Evolutionary conservation across 2,329 filamentous ascomycete species (phyloP).

Genomic region (Scedosporium dehoogii): DNA sequence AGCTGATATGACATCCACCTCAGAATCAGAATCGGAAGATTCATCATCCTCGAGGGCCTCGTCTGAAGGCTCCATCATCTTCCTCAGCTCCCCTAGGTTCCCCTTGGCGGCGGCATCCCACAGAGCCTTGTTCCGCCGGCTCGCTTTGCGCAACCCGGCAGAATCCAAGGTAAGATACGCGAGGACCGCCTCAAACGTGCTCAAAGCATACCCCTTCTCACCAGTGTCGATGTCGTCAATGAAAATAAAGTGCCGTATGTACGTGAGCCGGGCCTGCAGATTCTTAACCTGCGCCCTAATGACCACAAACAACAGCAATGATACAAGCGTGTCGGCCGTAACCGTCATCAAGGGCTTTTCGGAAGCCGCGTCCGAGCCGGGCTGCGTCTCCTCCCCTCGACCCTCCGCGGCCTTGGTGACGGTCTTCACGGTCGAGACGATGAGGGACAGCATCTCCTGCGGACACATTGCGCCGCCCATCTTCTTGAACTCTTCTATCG

Average conservation of each 20-base stretch:
- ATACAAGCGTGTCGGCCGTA: slow-evolving; percentile 87
- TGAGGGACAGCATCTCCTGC: slow-evolving; percentile 77
- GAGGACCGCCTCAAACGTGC: slow-evolving; percentile 89
- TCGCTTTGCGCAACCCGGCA: slow-evolving; percentile 69
- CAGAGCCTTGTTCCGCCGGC: slow-evolving; percentile 71
- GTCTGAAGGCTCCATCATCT: slow-evolving; percentile 65
- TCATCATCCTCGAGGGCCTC: slow-evolving; percentile 31
- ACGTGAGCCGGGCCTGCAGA: slow-evolving; percentile 79
- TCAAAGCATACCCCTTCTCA: slow-evolving; percentile 91
- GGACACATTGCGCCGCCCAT: slow-evolving; percentile 69
- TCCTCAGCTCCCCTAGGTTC: slow-evolving; percentile 62
- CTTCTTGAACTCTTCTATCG: slow-evolving; percentile 81
- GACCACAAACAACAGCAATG: slow-evolving; percentile 80
- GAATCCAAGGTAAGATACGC: slow-evolving; percentile 81
- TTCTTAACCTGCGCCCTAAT: slow-evolving; percentile 84
- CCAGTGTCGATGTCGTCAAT: slow-evolving; percentile 95
- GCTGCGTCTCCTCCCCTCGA: background rate
- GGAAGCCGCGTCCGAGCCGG: slow-evolving; percentile 35
- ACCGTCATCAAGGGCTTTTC: slow-evolving; percentile 51
- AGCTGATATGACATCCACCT: slow-evolving; percentile 3
- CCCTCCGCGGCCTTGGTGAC: slow-evolving; percentile 52
- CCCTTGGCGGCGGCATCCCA: slow-evolving; percentile 83
- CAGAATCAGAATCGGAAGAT: slow-evolving; percentile 25
- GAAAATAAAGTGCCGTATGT: slow-evolving; percentile 96
- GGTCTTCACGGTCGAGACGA: slow-evolving; percentile 73